A percentile compares a stretch with the other conserved stretches of the same genome.
Evolutionary conservation across 805 yeast species (phyloP).

Genomic region (Ogataea naganishii): DNA sequence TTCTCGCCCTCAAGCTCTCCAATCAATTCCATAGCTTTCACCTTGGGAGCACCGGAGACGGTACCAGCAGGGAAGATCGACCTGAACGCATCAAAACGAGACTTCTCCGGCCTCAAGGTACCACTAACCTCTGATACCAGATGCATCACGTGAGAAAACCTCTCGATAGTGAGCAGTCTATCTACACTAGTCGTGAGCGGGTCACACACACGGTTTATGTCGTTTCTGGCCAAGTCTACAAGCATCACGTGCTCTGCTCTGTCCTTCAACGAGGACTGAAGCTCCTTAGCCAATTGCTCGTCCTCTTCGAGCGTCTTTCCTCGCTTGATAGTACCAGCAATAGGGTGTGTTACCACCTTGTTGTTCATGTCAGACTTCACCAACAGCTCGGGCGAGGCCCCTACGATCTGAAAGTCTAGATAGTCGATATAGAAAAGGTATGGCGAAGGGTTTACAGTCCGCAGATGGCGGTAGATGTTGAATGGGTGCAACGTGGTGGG

Average conservation of each 20-base stretch:
- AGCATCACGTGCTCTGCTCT: slow-evolving; percentile 98
- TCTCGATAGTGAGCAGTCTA: slow-evolving; percentile 78
- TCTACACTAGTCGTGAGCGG: slow-evolving; percentile 83
- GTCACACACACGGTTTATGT: slow-evolving; percentile 88
- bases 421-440: slow-evolving; percentile 91
- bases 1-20: slow-evolving; percentile 85
- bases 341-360: slow-evolving; percentile 88
- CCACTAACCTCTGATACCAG: slow-evolving; percentile 94
- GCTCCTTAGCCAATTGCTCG: slow-evolving; percentile 65
- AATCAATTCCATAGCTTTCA: slow-evolving; percentile 91
- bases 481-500: slow-evolving; percentile 95
- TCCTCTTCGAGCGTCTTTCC: slow-evolving; percentile 92
- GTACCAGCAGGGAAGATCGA: slow-evolving; percentile 99
- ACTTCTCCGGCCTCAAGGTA: slow-evolving; percentile 69
- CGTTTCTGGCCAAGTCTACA: slow-evolving; percentile 96
- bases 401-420: slow-evolving; percentile 86
- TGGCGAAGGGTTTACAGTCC: slow-evolving; percentile 97
- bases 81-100: slow-evolving; percentile 94
- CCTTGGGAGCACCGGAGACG: slow-evolving; percentile 97
- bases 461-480: slow-evolving; percentile 86
- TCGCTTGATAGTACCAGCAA: slow-evolving; percentile 92
- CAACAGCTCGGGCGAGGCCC: slow-evolving; percentile 93
- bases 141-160: slow-evolving; percentile 96
- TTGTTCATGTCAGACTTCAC: slow-evolving; percentile 71
- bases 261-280: slow-evolving; percentile 76